Conservation (phyloP, 169 alveolate genomes). For the Plasmodium reichenowi region DNA sequence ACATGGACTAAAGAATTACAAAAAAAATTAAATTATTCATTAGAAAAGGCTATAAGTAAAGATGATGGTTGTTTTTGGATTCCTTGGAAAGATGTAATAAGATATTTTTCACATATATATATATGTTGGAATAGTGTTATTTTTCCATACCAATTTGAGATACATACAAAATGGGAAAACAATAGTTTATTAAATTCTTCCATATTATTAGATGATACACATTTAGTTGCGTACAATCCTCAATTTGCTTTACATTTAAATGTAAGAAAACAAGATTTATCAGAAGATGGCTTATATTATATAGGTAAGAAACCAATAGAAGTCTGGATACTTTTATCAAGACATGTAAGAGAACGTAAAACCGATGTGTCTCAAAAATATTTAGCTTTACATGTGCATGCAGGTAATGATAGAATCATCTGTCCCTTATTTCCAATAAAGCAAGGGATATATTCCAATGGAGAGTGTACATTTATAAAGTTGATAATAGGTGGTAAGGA, state of each 20-base stretch:
- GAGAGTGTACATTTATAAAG: constrained; percentile 87
- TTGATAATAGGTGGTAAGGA: constrained; percentile 75
- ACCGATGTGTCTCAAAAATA: constrained; percentile 80
- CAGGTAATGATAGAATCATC: constrained; percentile 79
- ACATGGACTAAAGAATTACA: constrained; percentile 82
- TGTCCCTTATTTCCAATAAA: constrained; percentile 86
- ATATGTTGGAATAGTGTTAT: constrained; percentile 89
- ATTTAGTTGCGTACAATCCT: constrained; percentile 89
- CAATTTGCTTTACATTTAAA: constrained; percentile 79
- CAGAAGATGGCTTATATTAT: constrained; percentile 66
- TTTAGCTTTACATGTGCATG: constrained; percentile 85
- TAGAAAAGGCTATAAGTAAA: constrained; percentile 53
- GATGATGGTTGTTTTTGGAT: constrained; percentile 93
- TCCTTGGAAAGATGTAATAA: constrained; percentile 90
- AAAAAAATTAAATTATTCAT: constrained; percentile 69
- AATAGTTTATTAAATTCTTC: constrained; percentile 78
- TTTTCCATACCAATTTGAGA: constrained; percentile 81
- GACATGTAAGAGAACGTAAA: constrained; percentile 80
- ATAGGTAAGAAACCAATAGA: constrained; percentile 79
- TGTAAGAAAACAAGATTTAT: constrained; percentile 58
- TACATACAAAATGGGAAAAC: constrained; percentile 87
- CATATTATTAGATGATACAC: constrained; percentile 87
- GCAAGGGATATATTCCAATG: constrained; percentile 88
- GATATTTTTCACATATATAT: constrained; percentile 92
- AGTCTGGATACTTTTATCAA: constrained; percentile 84